These are phyloP conservation scores for Chlorophyllum brunneum DNA, from an alignment of 768 basidiomycete species.

Conservation along the genomic window DNA sequence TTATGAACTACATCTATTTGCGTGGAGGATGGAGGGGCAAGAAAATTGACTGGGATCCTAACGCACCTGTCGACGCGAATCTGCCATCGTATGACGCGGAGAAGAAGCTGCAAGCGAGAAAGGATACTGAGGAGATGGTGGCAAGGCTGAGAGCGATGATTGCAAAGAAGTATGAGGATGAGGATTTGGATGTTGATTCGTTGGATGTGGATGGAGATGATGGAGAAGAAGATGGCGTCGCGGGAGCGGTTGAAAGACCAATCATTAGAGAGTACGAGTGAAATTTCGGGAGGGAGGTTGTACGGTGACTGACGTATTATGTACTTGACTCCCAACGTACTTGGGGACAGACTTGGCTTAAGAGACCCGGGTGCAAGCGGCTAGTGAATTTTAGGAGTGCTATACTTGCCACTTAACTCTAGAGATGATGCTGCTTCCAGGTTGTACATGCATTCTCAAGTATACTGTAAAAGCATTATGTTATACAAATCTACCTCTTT, in stretches of 20 bases:
- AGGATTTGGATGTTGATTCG: constrained; percentile 22
- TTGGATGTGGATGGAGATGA: constrained; percentile 20
- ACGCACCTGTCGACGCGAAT: constrained; percentile 24
- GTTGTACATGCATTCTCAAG: too few relatives aligned
- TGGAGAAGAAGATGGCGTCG: constrained; percentile 24
- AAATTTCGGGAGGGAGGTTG: too few relatives aligned
- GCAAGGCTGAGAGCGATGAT: constrained; percentile 30
- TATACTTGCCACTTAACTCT: too few relatives aligned
- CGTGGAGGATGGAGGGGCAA: constrained; percentile 52
- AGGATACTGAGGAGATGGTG: constrained; percentile 36
- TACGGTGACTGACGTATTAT: too few relatives aligned
- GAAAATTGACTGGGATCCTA: constrained; percentile 29
- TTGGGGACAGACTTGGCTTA: too few relatives aligned
- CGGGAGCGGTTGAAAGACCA: constrained; percentile 25
- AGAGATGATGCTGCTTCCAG: too few relatives aligned
- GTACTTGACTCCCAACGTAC: too few relatives aligned
- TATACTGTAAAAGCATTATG: too few relatives aligned
- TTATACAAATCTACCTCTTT: too few relatives aligned
- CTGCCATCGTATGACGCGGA: constrained; percentile 30
- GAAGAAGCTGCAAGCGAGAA: constrained; percentile 23
- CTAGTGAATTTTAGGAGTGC: too few relatives aligned
- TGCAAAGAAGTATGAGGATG: constrained; percentile 24
- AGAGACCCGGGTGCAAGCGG: too few relatives aligned
- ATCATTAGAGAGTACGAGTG: constrained; percentile 30
- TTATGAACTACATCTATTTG: constrained; percentile 52